These are phyloP conservation scores for Aspergillus diversus DNA, from an alignment of 495 filamentous ascomycete genomes.

Conservation along the genomic window DNA sequence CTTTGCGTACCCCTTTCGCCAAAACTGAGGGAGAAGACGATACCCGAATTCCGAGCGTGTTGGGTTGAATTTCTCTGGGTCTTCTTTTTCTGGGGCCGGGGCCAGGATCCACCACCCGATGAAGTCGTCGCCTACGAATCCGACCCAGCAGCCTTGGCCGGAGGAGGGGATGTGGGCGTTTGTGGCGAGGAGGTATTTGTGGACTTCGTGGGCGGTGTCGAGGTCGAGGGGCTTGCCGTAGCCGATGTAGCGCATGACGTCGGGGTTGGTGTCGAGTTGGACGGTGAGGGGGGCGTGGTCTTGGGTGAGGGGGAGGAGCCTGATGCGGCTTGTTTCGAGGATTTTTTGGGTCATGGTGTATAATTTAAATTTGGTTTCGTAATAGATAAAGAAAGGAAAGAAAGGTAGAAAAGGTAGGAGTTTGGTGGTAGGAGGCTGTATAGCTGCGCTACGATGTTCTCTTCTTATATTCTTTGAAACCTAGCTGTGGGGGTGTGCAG, in stretches of 20 bases:
- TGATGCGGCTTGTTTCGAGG: slow-evolving; percentile 16
- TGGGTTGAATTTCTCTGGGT: slow-evolving; percentile 17
- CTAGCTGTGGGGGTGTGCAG: no score
- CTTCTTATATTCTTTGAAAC: no score
- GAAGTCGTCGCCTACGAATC: slow-evolving; percentile 19
- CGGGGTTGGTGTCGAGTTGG: slow-evolving; percentile 21
- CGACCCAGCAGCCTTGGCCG: slow-evolving; percentile 23
- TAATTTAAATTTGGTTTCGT: not conserved
- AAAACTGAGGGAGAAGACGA: slow-evolving; percentile 19
- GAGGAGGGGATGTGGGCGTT: slow-evolving; percentile 10
- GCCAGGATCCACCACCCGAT: slow-evolving; percentile 28
- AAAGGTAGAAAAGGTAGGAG: not conserved
- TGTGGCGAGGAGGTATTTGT: slow-evolving; percentile 18
- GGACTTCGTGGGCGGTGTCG: slow-evolving; percentile 21
- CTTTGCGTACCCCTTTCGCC: slow-evolving; percentile 24
- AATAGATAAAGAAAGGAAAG: not conserved
- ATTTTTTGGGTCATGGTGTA: slow-evolving; percentile 13
- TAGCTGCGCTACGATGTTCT: no score
- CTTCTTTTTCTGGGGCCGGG: slow-evolving; percentile 4
- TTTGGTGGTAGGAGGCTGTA: not conserved
- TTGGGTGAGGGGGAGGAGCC: slow-evolving; percentile 17
- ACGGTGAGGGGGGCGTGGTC: slow-evolving; percentile 20
- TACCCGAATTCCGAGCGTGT: slow-evolving; percentile 21
- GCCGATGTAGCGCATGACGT: slow-evolving; percentile 24
- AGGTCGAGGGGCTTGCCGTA: slow-evolving; percentile 19